phyloP scores from a whole-genome alignment of 495 filamentous ascomycete genomes.

The Clohesyomyces aquaticus region DNA sequence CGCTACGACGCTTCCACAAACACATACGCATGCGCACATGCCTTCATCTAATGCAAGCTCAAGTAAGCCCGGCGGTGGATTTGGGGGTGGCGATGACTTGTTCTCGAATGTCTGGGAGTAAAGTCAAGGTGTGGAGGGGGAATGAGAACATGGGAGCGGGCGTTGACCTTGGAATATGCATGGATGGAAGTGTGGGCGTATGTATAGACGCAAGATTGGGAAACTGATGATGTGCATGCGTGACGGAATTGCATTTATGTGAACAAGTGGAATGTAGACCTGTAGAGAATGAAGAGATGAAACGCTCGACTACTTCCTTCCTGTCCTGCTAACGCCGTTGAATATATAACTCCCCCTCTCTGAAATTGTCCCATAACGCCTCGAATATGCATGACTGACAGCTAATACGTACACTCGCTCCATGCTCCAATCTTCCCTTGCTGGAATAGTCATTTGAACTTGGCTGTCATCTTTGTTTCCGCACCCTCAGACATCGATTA shows the following conservation, averaged over 20 bases:
- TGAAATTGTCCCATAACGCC: neutral
- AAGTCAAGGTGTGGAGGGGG: neutral
- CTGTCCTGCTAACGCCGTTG: neutral
- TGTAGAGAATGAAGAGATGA: neutral
- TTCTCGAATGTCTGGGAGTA: conserved; percentile 95
- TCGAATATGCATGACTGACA: neutral
- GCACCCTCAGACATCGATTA: no score
- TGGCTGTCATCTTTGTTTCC: no score
- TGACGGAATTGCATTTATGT: neutral
- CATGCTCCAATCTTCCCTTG: no score
- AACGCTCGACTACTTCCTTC: neutral
- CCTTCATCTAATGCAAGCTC: neutral
- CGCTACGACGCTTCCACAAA: conserved; percentile 36
- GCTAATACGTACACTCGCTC: no score
- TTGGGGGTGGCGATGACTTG: conserved; percentile 71
- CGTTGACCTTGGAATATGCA: neutral
- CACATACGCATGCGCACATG: neutral
- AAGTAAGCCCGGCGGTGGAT: conserved; percentile 56
- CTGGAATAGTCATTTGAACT: no score
- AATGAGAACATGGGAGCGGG: neutral
- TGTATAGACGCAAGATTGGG: neutral
- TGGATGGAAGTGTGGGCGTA: neutral
- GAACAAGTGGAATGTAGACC: neutral
- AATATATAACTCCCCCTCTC: neutral
- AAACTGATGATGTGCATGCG: neutral